Conservation (phyloP, 192 early-diverging fungal genomes). For the Backusella liffmaniae region DNA sequence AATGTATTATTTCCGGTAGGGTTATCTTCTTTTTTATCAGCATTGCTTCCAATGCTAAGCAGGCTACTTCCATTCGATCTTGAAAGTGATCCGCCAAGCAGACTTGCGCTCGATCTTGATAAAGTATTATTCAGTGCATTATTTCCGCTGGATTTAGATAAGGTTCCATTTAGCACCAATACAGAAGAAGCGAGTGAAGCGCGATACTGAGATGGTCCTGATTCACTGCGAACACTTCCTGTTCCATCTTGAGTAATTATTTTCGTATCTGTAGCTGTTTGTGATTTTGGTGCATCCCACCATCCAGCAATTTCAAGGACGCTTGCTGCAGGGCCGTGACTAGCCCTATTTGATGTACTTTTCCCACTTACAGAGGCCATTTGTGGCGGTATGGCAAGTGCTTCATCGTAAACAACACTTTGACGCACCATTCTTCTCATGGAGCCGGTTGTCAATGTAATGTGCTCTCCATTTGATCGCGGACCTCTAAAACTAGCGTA, state of each 20-base stretch:
- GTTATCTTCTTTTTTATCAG: neutral
- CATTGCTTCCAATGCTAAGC: neutral
- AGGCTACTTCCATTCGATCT: neutral
- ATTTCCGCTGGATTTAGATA: slow-evolving; percentile 1
- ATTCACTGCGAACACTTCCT: neutral
- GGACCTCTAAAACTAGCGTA: neutral
- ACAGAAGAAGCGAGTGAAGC: slow-evolving; percentile 4
- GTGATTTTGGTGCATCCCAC: slow-evolving; percentile 11
- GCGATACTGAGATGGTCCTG: neutral
- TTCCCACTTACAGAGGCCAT: neutral
- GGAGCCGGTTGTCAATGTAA: slow-evolving; percentile 19
- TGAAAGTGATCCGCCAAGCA: neutral
- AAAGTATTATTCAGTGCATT: neutral
- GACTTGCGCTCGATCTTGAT: neutral
- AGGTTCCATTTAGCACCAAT: neutral
- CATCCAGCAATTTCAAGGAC: slow-evolving; percentile 12
- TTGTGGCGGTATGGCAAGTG: neutral
- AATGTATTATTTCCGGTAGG: neutral
- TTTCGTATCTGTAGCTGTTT: neutral
- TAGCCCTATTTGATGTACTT: neutral
- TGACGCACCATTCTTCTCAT: slow-evolving; percentile 18
- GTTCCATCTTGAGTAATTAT: neutral
- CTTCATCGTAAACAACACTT: slow-evolving; percentile 18
- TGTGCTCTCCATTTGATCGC: neutral
- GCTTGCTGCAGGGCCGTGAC: neutral